phyloP scores from a whole-genome alignment of 2,329 filamentous ascomycete genomes.

The Zymoseptoria pseudotritici region DNA sequence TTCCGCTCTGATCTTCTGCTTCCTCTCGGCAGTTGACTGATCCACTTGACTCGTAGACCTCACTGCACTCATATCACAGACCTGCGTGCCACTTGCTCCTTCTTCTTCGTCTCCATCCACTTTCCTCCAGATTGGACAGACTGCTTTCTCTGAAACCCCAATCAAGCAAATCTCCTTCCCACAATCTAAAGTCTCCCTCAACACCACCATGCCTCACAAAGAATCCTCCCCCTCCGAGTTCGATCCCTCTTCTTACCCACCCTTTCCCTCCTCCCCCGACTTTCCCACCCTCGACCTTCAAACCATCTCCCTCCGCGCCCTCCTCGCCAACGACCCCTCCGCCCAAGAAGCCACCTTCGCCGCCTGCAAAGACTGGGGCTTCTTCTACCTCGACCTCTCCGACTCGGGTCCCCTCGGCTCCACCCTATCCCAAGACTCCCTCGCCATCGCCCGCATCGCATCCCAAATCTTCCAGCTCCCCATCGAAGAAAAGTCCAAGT shows the following conservation, averaged over 20 bases:
- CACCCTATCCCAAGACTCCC: conserved; percentile 21
- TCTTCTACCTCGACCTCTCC: conserved; percentile 49
- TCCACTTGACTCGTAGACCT: too few species aligned
- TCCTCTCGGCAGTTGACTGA: too few species aligned
- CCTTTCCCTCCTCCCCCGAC: conserved; percentile 31
- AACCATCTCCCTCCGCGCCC: conserved; percentile 35
- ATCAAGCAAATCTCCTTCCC: neutral
- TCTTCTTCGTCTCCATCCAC: too few species aligned
- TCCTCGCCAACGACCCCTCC: conserved; percentile 29
- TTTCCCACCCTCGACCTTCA: conserved; percentile 23
- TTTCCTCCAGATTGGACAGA: too few species aligned
- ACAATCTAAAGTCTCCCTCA: neutral
- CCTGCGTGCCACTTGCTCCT: too few species aligned
- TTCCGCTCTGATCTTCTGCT: too few species aligned
- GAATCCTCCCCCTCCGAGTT: conserved; percentile 23
- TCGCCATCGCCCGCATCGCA: conserved; percentile 31
- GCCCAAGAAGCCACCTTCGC: conserved; percentile 35
- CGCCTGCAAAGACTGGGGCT: conserved; percentile 43
- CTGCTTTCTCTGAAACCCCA: too few species aligned
- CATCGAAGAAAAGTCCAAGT: conserved; percentile 43
- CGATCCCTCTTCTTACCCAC: conserved; percentile 30
- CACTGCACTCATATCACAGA: too few species aligned
- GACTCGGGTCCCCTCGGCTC: conserved; percentile 21
- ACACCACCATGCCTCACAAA: conserved; percentile 24
- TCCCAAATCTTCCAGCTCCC: conserved; percentile 42